These are phyloP conservation scores for Arthrobotrys pseudoclavata DNA, from an alignment of 2,329 filamentous ascomycete species.

Conservation along the genomic window DNA sequence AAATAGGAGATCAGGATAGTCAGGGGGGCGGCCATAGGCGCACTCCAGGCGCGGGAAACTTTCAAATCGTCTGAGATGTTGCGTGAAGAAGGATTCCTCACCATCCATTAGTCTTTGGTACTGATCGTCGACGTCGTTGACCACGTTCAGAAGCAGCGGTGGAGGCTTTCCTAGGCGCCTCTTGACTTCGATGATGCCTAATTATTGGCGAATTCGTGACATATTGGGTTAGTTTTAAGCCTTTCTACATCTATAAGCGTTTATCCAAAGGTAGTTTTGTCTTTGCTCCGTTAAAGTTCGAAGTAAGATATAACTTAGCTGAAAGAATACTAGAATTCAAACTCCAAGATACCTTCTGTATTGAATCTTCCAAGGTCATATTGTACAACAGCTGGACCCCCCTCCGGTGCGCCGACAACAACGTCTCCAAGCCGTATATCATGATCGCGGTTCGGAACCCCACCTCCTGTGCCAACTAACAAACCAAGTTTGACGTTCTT, in stretches of 20 bases:
- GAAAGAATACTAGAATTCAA: no score
- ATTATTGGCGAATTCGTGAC: not conserved
- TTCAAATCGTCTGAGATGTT: conserved; percentile 8
- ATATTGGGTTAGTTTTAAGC: not conserved
- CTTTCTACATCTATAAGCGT: no score
- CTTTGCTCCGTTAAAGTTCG: no score
- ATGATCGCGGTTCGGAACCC: not conserved
- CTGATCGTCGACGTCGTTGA: not conserved
- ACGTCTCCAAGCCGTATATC: conserved; percentile 33
- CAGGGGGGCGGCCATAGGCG: not conserved
- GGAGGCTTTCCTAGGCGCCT: not conserved
- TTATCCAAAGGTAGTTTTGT: no score
- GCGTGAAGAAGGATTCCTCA: not conserved
- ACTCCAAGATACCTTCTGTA: not conserved
- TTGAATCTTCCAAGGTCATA: conserved; percentile 28
- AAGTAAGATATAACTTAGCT: no score
- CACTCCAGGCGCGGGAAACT: not conserved
- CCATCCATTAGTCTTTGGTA: not conserved
- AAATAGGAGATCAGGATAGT: not conserved
- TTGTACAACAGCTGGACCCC: conserved; percentile 17
- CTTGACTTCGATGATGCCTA: not conserved
- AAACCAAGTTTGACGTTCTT: conserved; percentile 13
- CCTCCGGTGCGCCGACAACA: conserved; percentile 27
- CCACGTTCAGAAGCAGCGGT: not conserved
- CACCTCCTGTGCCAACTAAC: conserved; percentile 17